phyloP scores from a whole-genome alignment of 257 asterid species.

The Cruciata laevipes region DNA sequence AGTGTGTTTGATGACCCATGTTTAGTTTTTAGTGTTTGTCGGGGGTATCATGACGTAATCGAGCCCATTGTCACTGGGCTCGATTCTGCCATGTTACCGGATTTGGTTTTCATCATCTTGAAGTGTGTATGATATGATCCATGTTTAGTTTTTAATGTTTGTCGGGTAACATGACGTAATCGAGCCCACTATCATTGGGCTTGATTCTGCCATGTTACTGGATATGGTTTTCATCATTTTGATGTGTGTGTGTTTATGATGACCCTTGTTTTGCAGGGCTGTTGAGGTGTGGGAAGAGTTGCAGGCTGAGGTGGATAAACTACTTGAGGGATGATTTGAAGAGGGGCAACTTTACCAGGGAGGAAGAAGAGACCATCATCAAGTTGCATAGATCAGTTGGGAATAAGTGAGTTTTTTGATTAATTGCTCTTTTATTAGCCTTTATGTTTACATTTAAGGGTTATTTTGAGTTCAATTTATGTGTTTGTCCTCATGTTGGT shows the following conservation, averaged over 20 bases:
- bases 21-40: too few relatives aligned
- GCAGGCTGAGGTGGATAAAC: slow-evolving; percentile 58
- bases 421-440: not conserved
- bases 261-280: slow-evolving; percentile 26
- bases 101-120: too few relatives aligned
- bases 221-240: not conserved
- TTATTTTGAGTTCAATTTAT: not conserved
- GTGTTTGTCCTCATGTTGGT: too few relatives aligned
- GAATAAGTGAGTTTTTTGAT: slow-evolving; percentile 27
- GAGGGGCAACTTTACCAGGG: slow-evolving; percentile 47
- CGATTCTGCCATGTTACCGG: too few relatives aligned
- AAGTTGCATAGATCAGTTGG: slow-evolving; percentile 42
- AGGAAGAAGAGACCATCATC: slow-evolving; percentile 54
- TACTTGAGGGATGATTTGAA: slow-evolving; percentile 50
- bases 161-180: not conserved
- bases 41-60: too few relatives aligned
- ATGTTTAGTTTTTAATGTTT: too few relatives aligned
- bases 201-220: not conserved
- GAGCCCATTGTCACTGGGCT: too few relatives aligned
- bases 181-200: not conserved
- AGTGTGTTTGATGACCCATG: not conserved
- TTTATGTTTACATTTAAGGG: not conserved
- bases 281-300: slow-evolving; percentile 59
- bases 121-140: not conserved
- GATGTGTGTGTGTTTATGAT: not conserved